These are phyloP conservation scores for Pythium periplocum DNA, from an alignment of 352 stramenopile genomes.

Conservation along the genomic window DNA sequence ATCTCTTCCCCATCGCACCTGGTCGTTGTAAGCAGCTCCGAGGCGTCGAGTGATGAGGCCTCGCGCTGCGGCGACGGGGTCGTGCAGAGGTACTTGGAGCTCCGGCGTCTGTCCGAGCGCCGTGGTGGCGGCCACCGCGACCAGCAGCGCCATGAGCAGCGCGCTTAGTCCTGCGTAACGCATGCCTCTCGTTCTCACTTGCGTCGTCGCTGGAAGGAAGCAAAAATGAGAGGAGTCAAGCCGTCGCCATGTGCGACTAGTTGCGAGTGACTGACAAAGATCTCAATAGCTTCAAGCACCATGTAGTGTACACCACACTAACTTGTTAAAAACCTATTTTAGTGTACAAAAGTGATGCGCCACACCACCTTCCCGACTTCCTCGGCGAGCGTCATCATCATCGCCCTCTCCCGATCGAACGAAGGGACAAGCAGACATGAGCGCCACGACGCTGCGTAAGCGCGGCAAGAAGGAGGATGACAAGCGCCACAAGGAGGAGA, in stretches of 20 bases:
- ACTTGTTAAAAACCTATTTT: background rate
- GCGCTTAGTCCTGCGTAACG: background rate
- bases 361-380: too few relatives aligned
- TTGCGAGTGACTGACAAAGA: conserved; percentile 5
- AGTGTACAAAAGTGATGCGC: too few relatives aligned
- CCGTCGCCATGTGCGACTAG: too few relatives aligned
- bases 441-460: conserved; percentile 22
- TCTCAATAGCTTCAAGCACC: conserved; percentile 15
- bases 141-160: conserved; percentile 8
- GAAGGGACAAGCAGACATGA: conserved; percentile 1
- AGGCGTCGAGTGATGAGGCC: conserved; percentile 57
- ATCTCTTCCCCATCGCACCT: conserved; percentile 25
- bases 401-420: conserved; percentile 2
- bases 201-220: conserved; percentile 1
- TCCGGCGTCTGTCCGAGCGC: conserved; percentile 7
- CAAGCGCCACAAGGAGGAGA: conserved; percentile 10
- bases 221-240: conserved; percentile 1
- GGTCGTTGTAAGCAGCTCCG: conserved; percentile 47
- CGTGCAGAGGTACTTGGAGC: conserved; percentile 30
- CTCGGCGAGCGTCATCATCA: background rate
- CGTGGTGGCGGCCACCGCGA: conserved; percentile 12
- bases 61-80: conserved; percentile 39
- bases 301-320: conserved; percentile 17
- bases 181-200: conserved; percentile 2
- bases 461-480: conserved; percentile 14